phyloP scores from a whole-genome alignment of 805 yeast species.

The Kuraishia cidri region DNA sequence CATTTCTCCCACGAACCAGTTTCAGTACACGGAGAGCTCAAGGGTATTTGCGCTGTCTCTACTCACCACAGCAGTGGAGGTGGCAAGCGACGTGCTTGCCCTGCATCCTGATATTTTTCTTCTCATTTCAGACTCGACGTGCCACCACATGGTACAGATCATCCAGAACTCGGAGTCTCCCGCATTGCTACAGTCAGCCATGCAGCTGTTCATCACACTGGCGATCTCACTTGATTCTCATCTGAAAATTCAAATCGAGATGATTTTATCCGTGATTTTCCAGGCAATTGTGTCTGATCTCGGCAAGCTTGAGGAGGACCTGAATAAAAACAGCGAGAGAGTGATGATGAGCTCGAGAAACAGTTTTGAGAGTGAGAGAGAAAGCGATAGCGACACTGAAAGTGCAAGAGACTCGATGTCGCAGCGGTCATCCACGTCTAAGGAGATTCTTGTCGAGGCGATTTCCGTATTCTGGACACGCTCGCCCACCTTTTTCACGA shows the following conservation, averaged over 20 bases:
- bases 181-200: slow-evolving; percentile 61
- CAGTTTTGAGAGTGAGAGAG: slow-evolving; percentile 2
- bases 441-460: slow-evolving; percentile 81
- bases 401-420: neutral
- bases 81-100: slow-evolving; percentile 57
- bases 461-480: slow-evolving; percentile 77
- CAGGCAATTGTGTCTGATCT: slow-evolving; percentile 23
- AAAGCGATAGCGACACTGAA: neutral
- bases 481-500: slow-evolving; percentile 68
- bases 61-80: slow-evolving; percentile 73
- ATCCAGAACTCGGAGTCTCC: slow-evolving; percentile 70
- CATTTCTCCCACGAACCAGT: slow-evolving; percentile 73
- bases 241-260: slow-evolving; percentile 75
- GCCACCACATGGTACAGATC: slow-evolving; percentile 75
- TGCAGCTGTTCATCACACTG: slow-evolving; percentile 68
- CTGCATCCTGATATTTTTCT: slow-evolving; percentile 58
- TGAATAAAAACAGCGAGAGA: slow-evolving; percentile 15
- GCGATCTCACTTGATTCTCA: slow-evolving; percentile 55
- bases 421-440: slow-evolving; percentile 25
- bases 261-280: slow-evolving; percentile 56
- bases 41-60: slow-evolving; percentile 75
- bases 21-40: slow-evolving; percentile 80
- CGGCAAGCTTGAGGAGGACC: slow-evolving; percentile 14
- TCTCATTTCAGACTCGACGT: slow-evolving; percentile 71
- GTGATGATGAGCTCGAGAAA: slow-evolving; percentile 17